Base-by-base conservation (phyloP, 306 rosid genomes). In the Lathyrus aphaca region DNA sequence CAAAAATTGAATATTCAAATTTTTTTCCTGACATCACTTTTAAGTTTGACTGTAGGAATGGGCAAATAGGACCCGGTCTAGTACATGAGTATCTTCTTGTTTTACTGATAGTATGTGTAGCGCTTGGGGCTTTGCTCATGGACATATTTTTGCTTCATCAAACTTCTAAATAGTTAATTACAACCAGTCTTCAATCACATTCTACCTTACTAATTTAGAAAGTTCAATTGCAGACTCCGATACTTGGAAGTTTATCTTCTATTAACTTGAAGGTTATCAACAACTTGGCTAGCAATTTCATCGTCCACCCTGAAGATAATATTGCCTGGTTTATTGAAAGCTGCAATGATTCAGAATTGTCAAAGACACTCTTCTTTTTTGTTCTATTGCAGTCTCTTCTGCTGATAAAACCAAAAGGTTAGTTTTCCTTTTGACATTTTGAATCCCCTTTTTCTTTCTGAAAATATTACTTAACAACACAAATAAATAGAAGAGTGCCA, bases 361-460 rank as follows among this genome's bases (percentile, higher is more conserved):
- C 91, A 10, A 90, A 88, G 82, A 82, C 87, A 11, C 82, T 76
- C 54, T 87, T 86, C 73, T 80, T 86, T 74, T 79, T 90, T 48
- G 80, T 90, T 74, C 66, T 88, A 71, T 44, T 90, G 84, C 90
- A 88, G 79, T 74, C 90, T 71, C 75, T 85, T 69, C 8, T 74
- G 62, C 8, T 76, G 65, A 66, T 72, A 55, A 71, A 55, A 32
- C 81, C 76, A 56, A 68, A 71, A 42, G 73, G 98, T 90, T 69
- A 44, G 79, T 64, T 67, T 66, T 59, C 64, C 55, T 64, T 48
- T 69, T 74, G 15, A 25, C 27, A 42, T 23, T 48, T 60, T 69
- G 55, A 43, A 37, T 69, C 54, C 64, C 45, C n/a, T 42, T 42
- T 64, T 80, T 51, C 29, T 44, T 63, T 21, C 39, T 35, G 39